Conservation (phyloP, 768 basidiomycete genomes). For the Crucibulum laeve region DNA sequence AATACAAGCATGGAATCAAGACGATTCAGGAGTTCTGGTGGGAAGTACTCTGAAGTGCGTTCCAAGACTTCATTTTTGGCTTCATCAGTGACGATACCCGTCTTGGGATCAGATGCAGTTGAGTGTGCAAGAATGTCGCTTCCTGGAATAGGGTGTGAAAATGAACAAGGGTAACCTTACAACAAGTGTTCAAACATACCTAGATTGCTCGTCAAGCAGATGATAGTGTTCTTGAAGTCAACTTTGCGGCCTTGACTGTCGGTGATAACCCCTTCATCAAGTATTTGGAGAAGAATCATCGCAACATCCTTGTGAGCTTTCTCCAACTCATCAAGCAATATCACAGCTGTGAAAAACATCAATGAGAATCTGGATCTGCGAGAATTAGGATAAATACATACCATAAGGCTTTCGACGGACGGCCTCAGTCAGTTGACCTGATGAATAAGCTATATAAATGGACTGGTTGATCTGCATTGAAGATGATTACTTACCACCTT, state of each 20-base stretch:
- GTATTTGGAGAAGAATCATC: conserved; percentile 86
- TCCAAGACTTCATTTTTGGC: conserved; percentile 69
- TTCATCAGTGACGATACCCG: conserved; percentile 57
- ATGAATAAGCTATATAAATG: background rate
- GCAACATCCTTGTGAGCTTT: conserved; percentile 94
- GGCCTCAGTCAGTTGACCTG: conserved; percentile 84
- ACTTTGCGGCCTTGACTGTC: conserved; percentile 92
- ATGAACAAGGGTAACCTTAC: background rate
- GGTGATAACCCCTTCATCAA: conserved; percentile 87
- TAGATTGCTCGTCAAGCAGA: conserved; percentile 87
- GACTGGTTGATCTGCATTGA: background rate
- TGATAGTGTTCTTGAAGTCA: conserved; percentile 94
- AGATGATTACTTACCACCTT: conserved; percentile 43
- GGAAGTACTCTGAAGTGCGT: conserved; percentile 76
- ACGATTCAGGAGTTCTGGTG: conserved; percentile 87
- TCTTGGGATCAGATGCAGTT: conserved; percentile 50
- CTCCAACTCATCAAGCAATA: conserved; percentile 85
- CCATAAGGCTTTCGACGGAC: conserved; percentile 89
- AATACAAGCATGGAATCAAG: conserved; percentile 86
- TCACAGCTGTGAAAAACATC: conserved; percentile 44
- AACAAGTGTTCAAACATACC: conserved; percentile 31
- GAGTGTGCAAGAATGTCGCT: conserved; percentile 72
- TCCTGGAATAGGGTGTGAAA: conserved; percentile 18
- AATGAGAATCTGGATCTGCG: background rate
- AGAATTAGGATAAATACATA: conserved; percentile 17